Evolutionary conservation across 768 basidiomycete genomes (phyloP).

Genomic region (Calocybe cyanea): DNA sequence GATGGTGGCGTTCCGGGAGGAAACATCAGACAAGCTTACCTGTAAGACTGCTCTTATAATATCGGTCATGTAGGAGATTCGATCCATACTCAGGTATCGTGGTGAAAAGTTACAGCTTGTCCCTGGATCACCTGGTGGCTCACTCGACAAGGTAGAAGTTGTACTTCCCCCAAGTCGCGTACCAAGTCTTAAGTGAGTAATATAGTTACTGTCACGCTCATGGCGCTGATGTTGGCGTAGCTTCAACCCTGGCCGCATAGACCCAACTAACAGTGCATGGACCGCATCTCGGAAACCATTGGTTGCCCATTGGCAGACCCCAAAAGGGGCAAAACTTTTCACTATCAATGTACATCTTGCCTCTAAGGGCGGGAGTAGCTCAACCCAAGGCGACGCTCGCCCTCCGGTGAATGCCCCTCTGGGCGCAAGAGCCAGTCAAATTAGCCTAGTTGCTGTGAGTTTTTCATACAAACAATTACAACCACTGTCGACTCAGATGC

Average conservation of each 20-base stretch:
- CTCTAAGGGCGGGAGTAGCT: constrained; percentile 55
- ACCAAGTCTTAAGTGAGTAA: constrained; percentile 39
- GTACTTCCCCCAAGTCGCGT: constrained; percentile 25
- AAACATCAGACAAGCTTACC: constrained; percentile 57
- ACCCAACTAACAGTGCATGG: constrained; percentile 55
- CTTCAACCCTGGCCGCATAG: constrained; percentile 60
- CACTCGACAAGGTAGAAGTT: constrained; percentile 41
- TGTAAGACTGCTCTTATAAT: constrained; percentile 30
- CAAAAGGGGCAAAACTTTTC: constrained; percentile 41
- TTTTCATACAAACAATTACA: background rate
- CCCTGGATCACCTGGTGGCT: constrained; percentile 43
- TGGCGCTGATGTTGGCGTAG: constrained; percentile 24
- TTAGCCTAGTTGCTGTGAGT: constrained; percentile 47
- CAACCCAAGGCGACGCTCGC: constrained; percentile 51
- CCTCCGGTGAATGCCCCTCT: constrained; percentile 55
- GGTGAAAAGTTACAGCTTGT: constrained; percentile 47
- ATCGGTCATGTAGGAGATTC: background rate
- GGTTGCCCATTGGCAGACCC: constrained; percentile 52
- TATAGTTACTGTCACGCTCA: background rate
- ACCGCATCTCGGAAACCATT: constrained; percentile 55
- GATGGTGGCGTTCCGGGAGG: constrained; percentile 63
- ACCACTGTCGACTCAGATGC: background rate
- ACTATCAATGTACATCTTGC: constrained; percentile 60
- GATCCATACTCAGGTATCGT: constrained; percentile 31
- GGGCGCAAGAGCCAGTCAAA: constrained; percentile 45